phyloP scores from a whole-genome alignment of 2,329 filamentous ascomycete genomes.

The Bipolaris victoriae region DNA sequence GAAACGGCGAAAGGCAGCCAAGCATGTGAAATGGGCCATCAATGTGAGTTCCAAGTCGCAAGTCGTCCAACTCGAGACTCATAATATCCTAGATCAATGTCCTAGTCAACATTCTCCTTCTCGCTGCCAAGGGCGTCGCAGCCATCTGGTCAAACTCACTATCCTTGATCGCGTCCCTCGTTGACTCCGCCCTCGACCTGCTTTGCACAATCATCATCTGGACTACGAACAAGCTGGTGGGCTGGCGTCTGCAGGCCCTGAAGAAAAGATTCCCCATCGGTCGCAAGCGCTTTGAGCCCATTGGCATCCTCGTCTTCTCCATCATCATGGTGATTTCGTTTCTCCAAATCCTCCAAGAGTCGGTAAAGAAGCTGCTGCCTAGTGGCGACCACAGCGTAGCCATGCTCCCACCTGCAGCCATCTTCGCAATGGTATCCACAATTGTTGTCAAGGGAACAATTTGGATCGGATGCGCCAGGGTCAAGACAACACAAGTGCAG shows the following conservation, averaged over 20 bases:
- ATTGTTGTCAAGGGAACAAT: conserved; percentile 66
- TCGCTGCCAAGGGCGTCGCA: conserved; percentile 62
- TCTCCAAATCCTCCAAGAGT: conserved; percentile 65
- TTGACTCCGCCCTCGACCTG: conserved; percentile 66
- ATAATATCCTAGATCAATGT: conserved; percentile 58
- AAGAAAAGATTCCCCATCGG: conserved; percentile 63
- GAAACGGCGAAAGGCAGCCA: conserved; percentile 54
- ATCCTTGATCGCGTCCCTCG: conserved; percentile 66
- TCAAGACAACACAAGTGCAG: conserved; percentile 69
- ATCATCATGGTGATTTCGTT: conserved; percentile 69
- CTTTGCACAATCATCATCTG: conserved; percentile 67
- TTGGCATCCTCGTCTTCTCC: conserved; percentile 68
- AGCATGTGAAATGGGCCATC: conserved; percentile 62
- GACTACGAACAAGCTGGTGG: conserved; percentile 64
- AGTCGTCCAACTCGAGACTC: background rate
- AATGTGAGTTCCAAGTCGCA: conserved; percentile 48
- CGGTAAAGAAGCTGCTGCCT: conserved; percentile 63
- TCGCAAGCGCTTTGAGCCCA: conserved; percentile 60
- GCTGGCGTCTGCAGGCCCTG: conserved; percentile 61
- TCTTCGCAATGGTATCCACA: conserved; percentile 63
- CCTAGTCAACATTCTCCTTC: conserved; percentile 63
- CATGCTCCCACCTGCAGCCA: conserved; percentile 59
- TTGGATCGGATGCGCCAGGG: conserved; percentile 63
- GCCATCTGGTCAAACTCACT: conserved; percentile 63
- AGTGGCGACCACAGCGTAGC: conserved; percentile 57